A percentile compares a stretch with the other conserved stretches of the same genome.
These are phyloP conservation scores for Cladophialophora carrionii DNA, from an alignment of 2,329 filamentous ascomycete genomes.

Conservation along the genomic window DNA sequence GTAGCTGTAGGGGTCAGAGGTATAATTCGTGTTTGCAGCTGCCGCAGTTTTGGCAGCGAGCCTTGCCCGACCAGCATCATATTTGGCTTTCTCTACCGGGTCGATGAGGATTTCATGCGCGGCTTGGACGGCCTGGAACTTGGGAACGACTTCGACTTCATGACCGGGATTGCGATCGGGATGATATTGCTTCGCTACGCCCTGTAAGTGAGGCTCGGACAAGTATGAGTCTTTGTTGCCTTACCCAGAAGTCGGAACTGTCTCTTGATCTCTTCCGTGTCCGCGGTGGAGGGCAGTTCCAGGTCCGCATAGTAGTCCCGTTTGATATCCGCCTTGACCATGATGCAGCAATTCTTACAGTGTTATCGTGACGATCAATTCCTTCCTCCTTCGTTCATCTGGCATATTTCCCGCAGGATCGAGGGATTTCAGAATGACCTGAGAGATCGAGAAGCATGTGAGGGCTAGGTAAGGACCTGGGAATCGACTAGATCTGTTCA, in stretches of 20 bases:
- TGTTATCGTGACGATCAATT: constrained; percentile 25
- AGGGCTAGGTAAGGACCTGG: constrained; percentile 9
- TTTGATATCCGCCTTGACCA: constrained; percentile 69
- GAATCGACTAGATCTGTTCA: constrained; percentile 7
- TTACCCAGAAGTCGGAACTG: constrained; percentile 81
- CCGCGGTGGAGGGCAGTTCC: constrained; percentile 68
- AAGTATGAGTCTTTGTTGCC: constrained; percentile 34
- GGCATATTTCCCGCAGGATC: constrained; percentile 29
- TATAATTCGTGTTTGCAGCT: constrained; percentile 13
- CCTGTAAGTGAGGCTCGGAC: constrained; percentile 31
- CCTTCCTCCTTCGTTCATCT: constrained; percentile 30
- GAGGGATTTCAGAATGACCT: neutral
- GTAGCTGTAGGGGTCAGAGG: constrained; percentile 31
- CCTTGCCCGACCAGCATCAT: constrained; percentile 61
- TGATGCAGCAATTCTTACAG: constrained; percentile 42
- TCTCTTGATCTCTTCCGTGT: constrained; percentile 77
- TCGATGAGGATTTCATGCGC: constrained; percentile 78
- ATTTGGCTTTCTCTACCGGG: constrained; percentile 60
- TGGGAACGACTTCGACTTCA: constrained; percentile 76
- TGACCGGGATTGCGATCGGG: constrained; percentile 85
- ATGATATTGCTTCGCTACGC: constrained; percentile 76
- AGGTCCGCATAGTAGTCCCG: constrained; percentile 86
- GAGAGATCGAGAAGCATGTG: constrained; percentile 10
- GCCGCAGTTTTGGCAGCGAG: constrained; percentile 30
- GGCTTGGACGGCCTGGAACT: constrained; percentile 84